Conservation (phyloP, 129 eudicot genomes). For the Flaveria brownii region DNA sequence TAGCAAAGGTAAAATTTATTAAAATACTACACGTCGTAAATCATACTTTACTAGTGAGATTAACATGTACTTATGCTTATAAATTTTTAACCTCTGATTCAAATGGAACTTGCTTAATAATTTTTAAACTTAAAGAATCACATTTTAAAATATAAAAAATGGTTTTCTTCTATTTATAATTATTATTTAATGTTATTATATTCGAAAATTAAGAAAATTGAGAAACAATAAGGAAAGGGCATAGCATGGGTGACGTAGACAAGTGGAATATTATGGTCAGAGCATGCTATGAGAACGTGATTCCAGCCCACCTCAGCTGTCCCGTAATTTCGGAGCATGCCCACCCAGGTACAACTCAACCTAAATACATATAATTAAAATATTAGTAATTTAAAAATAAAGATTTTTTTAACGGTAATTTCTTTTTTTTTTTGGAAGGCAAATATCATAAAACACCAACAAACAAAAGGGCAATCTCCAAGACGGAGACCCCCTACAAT, state of each 20-base stretch:
- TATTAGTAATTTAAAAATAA: too few species aligned
- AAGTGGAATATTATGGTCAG: constrained; percentile 1
- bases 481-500: too few species aligned
- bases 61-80: too few species aligned
- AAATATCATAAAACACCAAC: too few species aligned
- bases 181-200: neutral
- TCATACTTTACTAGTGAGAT: too few species aligned
- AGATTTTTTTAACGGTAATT: too few species aligned
- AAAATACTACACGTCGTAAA: too few species aligned
- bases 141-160: neutral
- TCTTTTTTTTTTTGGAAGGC: too few species aligned
- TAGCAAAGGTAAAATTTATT: too few species aligned
- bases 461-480: too few species aligned
- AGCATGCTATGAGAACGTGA: constrained; percentile 10
- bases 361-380: too few species aligned
- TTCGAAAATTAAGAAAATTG: neutral
- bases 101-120: neutral
- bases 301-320: neutral
- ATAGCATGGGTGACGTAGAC: constrained; percentile 16
- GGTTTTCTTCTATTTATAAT: neutral
- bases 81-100: neutral
- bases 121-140: neutral
- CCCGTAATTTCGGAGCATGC: neutral
- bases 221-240: neutral
- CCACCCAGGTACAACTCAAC: neutral